Evolutionary conservation across 2,329 filamentous ascomycete species (phyloP), one percentile per base, ranked within the genome.

Genomic region (Emydomyces testavorans): DNA sequence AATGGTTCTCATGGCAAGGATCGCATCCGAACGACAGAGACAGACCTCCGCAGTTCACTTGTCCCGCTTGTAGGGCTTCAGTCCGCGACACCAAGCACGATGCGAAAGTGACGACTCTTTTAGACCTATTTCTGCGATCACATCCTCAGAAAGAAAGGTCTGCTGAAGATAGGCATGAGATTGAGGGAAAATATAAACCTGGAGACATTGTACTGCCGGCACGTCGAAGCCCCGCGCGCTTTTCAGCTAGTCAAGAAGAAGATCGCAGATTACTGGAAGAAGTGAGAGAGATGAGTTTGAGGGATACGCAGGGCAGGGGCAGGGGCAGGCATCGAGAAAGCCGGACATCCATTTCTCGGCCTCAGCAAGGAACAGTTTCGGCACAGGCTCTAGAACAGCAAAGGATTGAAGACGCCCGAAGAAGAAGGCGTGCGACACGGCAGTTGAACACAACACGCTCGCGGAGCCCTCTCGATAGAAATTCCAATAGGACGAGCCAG

Each of bases 1-100:
- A 94, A 71, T 98, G 92, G 92, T 98, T 96, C 63, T 71, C 74
- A 53, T 92, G 80, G 66, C 87, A 94, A 64, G 80, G 81, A 31
- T 71, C 74, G 24, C 78, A 53, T 56, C 71, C 46, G 60, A 73
- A 56, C 60, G 74, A 58, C 52, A 71, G 58, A 57, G 67, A 53
- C 61, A 76, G 60, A 15, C 46, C 57, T 2, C 68, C 74, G 46
- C 75, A 74, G 38, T 94, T 87, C 64, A 95, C 88, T 38, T 98
- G 92, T 69, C 92, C 92, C 34, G 84, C 87, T 68, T 98, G 92
- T 68, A 85, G 92, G 55, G 85, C 88, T 38, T 68, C 75, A 10
- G 90, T 98, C 52, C 82, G 89, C 53, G 85, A 84, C 58, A 94
- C 90, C 36, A 80, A 82, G 61, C 87, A 87, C 60, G 93, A 96